These are phyloP conservation scores for Tolypocladium guangdongense DNA, from an alignment of 2,329 filamentous ascomycete genomes.

Conservation along the genomic window DNA sequence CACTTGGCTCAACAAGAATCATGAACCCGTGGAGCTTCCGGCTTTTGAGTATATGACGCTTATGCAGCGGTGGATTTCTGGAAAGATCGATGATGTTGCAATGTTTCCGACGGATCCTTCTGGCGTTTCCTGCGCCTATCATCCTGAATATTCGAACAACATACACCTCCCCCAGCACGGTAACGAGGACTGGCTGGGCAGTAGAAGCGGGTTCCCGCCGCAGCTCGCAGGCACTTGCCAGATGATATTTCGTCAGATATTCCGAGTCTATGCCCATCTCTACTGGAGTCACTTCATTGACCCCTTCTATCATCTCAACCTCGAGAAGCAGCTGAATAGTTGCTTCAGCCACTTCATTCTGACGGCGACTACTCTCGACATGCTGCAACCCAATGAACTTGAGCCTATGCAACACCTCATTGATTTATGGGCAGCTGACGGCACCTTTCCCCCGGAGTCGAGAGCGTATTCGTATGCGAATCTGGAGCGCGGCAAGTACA, in stretches of 20 bases:
- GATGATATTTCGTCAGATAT: slow-evolving; percentile 89
- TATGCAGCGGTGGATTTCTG: slow-evolving; percentile 88
- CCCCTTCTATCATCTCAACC: slow-evolving; percentile 66
- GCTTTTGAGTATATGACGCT: slow-evolving; percentile 84
- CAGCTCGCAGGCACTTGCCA: slow-evolving; percentile 79
- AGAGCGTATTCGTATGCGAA: slow-evolving; percentile 50
- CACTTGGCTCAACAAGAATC: slow-evolving; percentile 14
- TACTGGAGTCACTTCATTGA: slow-evolving; percentile 87
- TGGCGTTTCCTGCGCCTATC: slow-evolving; percentile 47
- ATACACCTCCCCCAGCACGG: slow-evolving; percentile 42
- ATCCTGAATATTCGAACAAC: slow-evolving; percentile 40
- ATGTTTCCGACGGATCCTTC: slow-evolving; percentile 78
- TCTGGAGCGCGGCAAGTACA: slow-evolving; percentile 17
- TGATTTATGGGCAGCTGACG: slow-evolving; percentile 76
- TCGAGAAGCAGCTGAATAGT: slow-evolving; percentile 67
- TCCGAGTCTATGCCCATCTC: slow-evolving; percentile 87
- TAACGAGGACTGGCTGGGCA: slow-evolving; percentile 66
- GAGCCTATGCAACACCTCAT: slow-evolving; percentile 88
- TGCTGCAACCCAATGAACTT: slow-evolving; percentile 73
- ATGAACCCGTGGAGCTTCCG: slow-evolving; percentile 75
- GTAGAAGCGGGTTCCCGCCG: slow-evolving; percentile 75
- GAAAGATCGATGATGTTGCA: slow-evolving; percentile 74
- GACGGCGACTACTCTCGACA: slow-evolving; percentile 62
- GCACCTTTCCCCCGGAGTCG: slow-evolving; percentile 65
- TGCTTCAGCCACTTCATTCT: slow-evolving; percentile 73